A percentile compares a stretch with the other conserved stretches of the same genome.
These are phyloP conservation scores for Claviceps sp. DNA, from an alignment of 2,329 filamentous ascomycete genomes.

Conservation along the genomic window DNA sequence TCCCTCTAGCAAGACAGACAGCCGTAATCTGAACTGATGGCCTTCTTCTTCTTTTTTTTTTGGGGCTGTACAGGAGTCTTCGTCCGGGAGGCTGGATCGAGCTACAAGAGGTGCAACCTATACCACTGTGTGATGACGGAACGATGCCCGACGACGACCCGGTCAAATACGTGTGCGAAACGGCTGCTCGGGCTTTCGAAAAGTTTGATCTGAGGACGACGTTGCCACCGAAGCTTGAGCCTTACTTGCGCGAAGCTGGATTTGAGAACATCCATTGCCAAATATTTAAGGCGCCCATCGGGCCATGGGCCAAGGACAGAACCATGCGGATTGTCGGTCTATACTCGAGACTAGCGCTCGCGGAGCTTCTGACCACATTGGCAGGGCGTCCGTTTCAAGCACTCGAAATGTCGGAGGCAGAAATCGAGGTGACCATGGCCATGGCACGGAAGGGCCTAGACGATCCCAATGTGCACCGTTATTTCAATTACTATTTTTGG, in stretches of 20 bases:
- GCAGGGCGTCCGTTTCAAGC: too few relatives aligned
- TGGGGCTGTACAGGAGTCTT: slow-evolving; percentile 9
- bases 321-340: slow-evolving; percentile 19
- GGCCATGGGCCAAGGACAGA: too few relatives aligned
- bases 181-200: neutral
- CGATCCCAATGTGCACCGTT: too few relatives aligned
- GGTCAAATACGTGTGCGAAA: slow-evolving; percentile 5
- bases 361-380: too few relatives aligned
- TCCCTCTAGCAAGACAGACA: too few relatives aligned
- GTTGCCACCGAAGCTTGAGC: slow-evolving; percentile 4
- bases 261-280: slow-evolving; percentile 16
- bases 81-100: slow-evolving; percentile 32
- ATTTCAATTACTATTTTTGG: too few relatives aligned
- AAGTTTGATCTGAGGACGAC: slow-evolving; percentile 2
- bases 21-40: too few relatives aligned
- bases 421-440: too few relatives aligned
- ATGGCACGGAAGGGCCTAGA: too few relatives aligned
- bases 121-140: slow-evolving; percentile 22
- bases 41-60: too few relatives aligned
- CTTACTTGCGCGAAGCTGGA: slow-evolving; percentile 8
- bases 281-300: slow-evolving; percentile 17
- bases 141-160: slow-evolving; percentile 10
- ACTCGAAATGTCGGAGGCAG: too few relatives aligned
- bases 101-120: slow-evolving; percentile 24
- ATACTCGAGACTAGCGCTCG: too few relatives aligned